Evolutionary conservation across 768 basidiomycete species (phyloP), one percentile per base, ranked within the genome.

Genomic region (Psilocybe tampanensis): DNA sequence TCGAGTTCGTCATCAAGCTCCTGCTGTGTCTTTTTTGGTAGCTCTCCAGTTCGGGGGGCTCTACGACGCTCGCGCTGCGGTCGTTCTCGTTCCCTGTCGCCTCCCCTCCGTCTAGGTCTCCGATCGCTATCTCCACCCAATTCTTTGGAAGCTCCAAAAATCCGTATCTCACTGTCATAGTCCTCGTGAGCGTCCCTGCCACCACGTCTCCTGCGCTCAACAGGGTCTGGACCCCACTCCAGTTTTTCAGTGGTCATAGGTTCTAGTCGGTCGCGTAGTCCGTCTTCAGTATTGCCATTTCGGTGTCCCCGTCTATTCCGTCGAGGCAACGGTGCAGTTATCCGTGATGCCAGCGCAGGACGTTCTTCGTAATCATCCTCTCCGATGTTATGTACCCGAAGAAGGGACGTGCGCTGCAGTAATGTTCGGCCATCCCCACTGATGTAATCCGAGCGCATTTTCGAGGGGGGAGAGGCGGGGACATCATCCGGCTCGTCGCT

Each of bases 1-100:
- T 94, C 92, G 45, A 94, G 74, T 65, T 94, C 92, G 47, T 87
- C 90, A 60, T 94, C 92, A 34, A 94, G 75, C 63, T 94, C 90
- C 71, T 89, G 83, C 66, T 86, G 86, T 0, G 84, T 89, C 70
- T 84, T 85, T 56, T 69, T 78, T 21, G 78, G 76, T 43, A 80
- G 74, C 36, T 74, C 70, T 54, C 67, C 62, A 67, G 60, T 68
- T 74, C 65, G 63, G 71, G 65, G 34, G n/a, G 60, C 56, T 44
- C 47, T 17, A 64, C 67, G 59, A 57, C 49, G 48, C 54, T 60
- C 47, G 52, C 51, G 51, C 41, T 67, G 48, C 58, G 54, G 21
- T 12, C 60, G 54, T 52, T 58, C 58, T 52, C 57, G 61, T 49
- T 54, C 63, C 56, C 58, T 53, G 41, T 57, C 58, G 33, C 48